Percentiles rank a stretch among this genome's conserved stretches.
These are phyloP conservation scores for Eucalyptus urophylla DNA, from an alignment of 345 rosid genomes.

Conservation along the genomic window DNA sequence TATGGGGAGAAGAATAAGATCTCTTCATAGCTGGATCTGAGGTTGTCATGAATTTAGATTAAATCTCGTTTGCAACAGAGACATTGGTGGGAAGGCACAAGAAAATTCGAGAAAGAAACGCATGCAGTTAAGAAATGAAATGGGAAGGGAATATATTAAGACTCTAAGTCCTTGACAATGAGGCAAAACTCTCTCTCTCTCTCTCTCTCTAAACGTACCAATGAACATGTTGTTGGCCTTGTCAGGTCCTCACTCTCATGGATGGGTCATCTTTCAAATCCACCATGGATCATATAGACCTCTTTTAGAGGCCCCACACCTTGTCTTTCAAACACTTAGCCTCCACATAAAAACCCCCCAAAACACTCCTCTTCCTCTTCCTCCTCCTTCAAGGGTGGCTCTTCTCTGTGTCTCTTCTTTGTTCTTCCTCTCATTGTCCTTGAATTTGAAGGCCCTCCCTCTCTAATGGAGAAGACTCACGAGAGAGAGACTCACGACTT, in stretches of 20 bases:
- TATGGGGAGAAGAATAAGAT: background rate
- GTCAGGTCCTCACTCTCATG: constrained; percentile 35
- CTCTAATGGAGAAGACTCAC: constrained; percentile 9
- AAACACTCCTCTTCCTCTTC: background rate
- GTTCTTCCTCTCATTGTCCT: background rate
- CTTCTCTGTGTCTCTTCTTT: background rate
- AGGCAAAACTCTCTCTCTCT: background rate
- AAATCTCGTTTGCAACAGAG: background rate
- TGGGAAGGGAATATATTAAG: background rate
- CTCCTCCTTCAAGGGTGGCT: background rate
- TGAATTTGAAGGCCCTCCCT: background rate
- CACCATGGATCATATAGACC: constrained; percentile 16
- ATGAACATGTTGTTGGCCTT: constrained; percentile 21
- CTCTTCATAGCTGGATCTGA: background rate
- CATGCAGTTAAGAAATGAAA: background rate
- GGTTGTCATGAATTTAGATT: background rate
- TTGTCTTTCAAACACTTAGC: background rate
- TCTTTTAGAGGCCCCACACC: constrained; percentile 1
- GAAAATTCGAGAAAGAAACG: background rate
- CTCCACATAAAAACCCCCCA: background rate
- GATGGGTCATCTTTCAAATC: constrained; percentile 5
- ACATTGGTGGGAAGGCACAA: background rate
- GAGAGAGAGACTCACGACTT: constrained; percentile 33
- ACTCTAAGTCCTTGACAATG: background rate
- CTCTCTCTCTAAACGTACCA: background rate